Evolutionary conservation across 1,139 yeast genomes (phyloP), one percentile per base, ranked within the genome.

Genomic region (Protomyces macrosporus): DNA sequence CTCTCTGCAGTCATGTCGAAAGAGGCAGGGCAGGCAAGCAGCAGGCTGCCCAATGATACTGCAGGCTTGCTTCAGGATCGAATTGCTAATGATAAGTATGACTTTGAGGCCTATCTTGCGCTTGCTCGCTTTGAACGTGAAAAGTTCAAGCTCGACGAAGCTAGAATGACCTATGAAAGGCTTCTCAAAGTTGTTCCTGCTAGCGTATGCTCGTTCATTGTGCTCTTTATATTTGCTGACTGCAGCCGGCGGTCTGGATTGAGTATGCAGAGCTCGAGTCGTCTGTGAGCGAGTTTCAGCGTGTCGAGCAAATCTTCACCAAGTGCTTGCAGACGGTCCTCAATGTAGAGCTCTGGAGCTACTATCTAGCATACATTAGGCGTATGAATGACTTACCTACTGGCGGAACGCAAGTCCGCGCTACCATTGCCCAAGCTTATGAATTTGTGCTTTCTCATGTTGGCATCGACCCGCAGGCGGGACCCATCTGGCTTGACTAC

Each of bases 391-490:
- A 88, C 71, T 67, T 72, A 51, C 81, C 88, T 33, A 86, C 93
- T 1, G 95, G 95, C 34, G 96, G 95, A 40, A 95, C 88, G 70
- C 84, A 83, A 68, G 95, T 96, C 0, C 80, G 96, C 67, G 82
- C 85, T 6, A 81, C 82, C 2, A 89, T 91, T 9, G 79, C 86
- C 34, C 87, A 86, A 71, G 96, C 97, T 0, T 93, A 86, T 73
- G 96, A 90, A 68, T 84, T 88, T 73, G 96, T 96, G 1, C 78
- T 89, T 39, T 84, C 81, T 51, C 82, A 85, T 67, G 90, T 91
- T 40, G 95, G 96, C 0, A 78, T 85, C 60, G 98, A 93, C 73
- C 82, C 87, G 6, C 79, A 81, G 53, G 83, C 93, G 55, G 87
- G 88, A 39, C 79, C 79, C 1, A 77, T 93, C 62, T 93, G 97